phyloP scores from a whole-genome alignment of 805 yeast genomes.

The Candida ulmi region DNA sequence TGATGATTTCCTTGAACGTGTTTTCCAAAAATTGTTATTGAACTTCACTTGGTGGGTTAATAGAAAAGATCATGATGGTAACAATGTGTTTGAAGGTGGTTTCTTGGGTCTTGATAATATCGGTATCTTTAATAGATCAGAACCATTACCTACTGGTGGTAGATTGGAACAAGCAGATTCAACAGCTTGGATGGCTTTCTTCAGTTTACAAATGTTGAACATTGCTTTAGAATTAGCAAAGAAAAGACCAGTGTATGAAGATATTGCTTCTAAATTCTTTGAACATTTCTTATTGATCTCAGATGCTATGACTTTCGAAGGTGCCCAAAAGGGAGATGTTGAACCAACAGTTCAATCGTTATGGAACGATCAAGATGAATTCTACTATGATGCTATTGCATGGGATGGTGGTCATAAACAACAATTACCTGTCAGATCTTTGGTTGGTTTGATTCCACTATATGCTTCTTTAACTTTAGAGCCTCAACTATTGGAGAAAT shows the following conservation, averaged over 20 bases:
- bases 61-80: constrained; percentile 80
- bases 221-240: constrained; percentile 88
- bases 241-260: constrained; percentile 81
- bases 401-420: constrained; percentile 68
- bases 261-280: constrained; percentile 88
- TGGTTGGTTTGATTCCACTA: constrained; percentile 87
- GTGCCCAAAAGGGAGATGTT: constrained; percentile 28
- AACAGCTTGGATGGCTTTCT: constrained; percentile 98
- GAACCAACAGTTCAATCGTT: constrained; percentile 53
- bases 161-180: constrained; percentile 89
- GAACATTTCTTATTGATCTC: constrained; percentile 90
- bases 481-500: constrained; percentile 69
- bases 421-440: constrained; percentile 77
- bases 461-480: constrained; percentile 87
- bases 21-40: constrained; percentile 81
- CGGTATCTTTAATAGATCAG: constrained; percentile 88
- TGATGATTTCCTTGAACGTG: constrained; percentile 79
- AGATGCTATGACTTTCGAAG: constrained; percentile 81
- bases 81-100: constrained; percentile 91
- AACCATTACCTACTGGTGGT: constrained; percentile 91
- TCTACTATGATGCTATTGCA: constrained; percentile 84
- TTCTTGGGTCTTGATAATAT: constrained; percentile 89
- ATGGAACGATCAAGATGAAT: constrained; percentile 88
- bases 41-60: constrained; percentile 98
- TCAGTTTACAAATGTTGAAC: constrained; percentile 83